Evolutionary conservation across 345 rosid genomes (phyloP).

Genomic region (Dipteronia dyeriana): DNA sequence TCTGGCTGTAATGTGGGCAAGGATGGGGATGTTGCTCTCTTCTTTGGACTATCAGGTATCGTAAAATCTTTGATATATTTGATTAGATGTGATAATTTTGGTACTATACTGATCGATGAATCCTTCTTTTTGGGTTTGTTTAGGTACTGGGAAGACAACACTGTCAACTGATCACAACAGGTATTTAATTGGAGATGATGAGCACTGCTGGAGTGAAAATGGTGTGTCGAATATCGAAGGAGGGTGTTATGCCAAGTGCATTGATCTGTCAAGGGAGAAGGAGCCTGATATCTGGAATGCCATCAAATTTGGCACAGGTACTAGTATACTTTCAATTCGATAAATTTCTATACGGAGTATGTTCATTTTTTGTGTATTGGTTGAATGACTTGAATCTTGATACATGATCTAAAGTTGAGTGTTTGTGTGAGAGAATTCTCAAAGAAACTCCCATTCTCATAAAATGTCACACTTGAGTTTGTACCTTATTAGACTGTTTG

Average conservation of each 20-base stretch:
- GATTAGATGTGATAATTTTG: slow-evolving; percentile 7
- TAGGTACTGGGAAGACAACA: slow-evolving; percentile 97
- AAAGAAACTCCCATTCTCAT: no score
- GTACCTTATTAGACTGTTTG: neutral
- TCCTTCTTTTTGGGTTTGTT: slow-evolving; percentile 12
- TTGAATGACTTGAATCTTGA: neutral
- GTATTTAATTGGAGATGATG: slow-evolving; percentile 92
- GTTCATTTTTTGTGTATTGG: no score
- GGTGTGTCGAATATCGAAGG: slow-evolving; percentile 98
- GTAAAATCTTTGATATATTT: slow-evolving; percentile 23
- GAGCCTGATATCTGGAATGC: slow-evolving; percentile 98
- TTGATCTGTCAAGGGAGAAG: slow-evolving; percentile 83
- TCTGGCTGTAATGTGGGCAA: slow-evolving; percentile 99
- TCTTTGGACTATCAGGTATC: slow-evolving; percentile 93
- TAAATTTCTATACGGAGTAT: no score
- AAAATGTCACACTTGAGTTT: neutral
- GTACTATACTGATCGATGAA: neutral
- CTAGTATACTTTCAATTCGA: no score
- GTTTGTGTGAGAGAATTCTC: neutral
- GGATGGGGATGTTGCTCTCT: slow-evolving; percentile 96
- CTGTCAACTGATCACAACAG: slow-evolving; percentile 90
- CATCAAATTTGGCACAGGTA: slow-evolving; percentile 87
- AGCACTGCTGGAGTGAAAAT: slow-evolving; percentile 89
- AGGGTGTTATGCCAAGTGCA: slow-evolving; percentile 96
- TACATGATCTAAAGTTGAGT: neutral